These are phyloP conservation scores for Nannochloropsis salina DNA, from an alignment of 108 stramenopile species.

Conservation along the genomic window DNA sequence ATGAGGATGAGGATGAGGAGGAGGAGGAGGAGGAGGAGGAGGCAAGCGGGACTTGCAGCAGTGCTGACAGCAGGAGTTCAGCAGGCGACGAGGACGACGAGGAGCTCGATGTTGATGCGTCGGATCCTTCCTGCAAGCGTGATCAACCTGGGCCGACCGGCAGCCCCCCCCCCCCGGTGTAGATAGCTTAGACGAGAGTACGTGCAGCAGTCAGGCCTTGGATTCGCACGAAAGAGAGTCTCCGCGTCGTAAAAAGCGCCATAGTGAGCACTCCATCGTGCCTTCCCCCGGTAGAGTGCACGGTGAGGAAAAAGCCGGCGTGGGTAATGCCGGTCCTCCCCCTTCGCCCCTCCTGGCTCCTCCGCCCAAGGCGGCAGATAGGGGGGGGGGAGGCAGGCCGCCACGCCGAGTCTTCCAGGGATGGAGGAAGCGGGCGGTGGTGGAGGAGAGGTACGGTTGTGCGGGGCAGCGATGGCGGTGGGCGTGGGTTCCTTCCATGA, in stretches of 20 bases:
- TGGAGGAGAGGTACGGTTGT: slow-evolving; percentile 33
- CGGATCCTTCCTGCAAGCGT: neutral
- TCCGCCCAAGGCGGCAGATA: too few species aligned
- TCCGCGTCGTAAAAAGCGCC: neutral
- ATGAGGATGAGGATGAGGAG: slow-evolving; percentile 23
- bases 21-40: slow-evolving; percentile 7
- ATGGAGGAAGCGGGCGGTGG: neutral
- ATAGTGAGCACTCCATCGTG: neutral
- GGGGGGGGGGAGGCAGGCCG: too few species aligned
- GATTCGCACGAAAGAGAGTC: slow-evolving; percentile 1
- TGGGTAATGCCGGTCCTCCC: neutral
- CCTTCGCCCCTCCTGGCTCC: neutral
- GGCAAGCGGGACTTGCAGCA: neutral
- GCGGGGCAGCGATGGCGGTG: slow-evolving; percentile 84
- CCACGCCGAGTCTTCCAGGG: neutral
- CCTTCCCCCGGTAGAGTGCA: neutral
- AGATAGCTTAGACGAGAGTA: neutral
- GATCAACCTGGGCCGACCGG: neutral
- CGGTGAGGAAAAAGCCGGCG: neutral
- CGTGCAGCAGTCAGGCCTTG: neutral
- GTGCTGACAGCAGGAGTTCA: neutral
- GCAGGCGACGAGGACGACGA: slow-evolving; percentile 6
- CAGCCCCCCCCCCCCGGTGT: neutral
- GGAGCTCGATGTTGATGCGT: slow-evolving; percentile 18
- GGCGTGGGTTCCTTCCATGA: slow-evolving; percentile 82